phyloP scores from a whole-genome alignment of 441 rosid species.

The Euphorbia schlechtendalii region DNA sequence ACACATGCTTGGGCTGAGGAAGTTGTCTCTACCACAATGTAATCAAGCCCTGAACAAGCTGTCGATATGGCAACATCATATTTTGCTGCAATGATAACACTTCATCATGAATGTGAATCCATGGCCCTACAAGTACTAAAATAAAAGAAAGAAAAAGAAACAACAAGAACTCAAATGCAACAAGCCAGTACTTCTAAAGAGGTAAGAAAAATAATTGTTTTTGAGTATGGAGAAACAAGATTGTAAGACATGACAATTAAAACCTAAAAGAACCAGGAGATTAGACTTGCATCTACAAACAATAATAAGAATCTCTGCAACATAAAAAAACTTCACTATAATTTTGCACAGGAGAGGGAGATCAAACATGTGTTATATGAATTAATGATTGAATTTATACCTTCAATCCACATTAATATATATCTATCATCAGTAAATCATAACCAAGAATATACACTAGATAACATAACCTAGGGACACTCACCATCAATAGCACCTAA shows the following conservation, averaged over 20 bases:
- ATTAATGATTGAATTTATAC: background rate
- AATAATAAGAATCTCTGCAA: background rate
- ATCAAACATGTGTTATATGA: background rate
- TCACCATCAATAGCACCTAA: slow-evolving; percentile 96
- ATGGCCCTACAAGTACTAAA: background rate
- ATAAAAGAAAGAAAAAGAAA: background rate
- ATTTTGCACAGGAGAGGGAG: background rate
- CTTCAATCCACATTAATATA: background rate
- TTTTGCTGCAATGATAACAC: slow-evolving; percentile 58
- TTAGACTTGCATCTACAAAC: background rate
- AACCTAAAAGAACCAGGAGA: background rate
- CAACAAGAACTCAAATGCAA: background rate
- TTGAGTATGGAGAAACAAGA: no score
- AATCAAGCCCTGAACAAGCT: slow-evolving; percentile 86
- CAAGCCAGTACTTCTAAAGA: background rate
- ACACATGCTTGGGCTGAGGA: slow-evolving; percentile 89
- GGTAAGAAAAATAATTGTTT: background rate
- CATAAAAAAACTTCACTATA: background rate
- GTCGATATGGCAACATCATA: slow-evolving; percentile 95
- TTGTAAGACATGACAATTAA: background rate
- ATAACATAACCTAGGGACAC: slow-evolving; percentile 21
- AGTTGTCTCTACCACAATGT: slow-evolving; percentile 93
- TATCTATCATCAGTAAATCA: background rate
- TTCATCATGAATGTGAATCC: background rate
- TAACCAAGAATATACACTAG: background rate